phyloP scores from a whole-genome alignment of 1,139 yeast species.

The Magnusiomyces tetraspermus region DNA sequence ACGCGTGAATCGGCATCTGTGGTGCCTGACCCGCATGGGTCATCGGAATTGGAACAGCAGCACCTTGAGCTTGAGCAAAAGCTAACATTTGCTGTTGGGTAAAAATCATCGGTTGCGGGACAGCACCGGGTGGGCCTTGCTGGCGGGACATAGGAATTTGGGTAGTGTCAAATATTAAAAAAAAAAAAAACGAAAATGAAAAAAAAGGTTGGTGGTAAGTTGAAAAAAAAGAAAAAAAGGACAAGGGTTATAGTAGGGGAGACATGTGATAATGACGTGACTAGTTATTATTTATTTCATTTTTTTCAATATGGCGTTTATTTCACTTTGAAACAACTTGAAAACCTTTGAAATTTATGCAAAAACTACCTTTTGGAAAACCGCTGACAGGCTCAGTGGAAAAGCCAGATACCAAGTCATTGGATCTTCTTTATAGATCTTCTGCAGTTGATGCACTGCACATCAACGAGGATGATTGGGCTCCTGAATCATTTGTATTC shows the following conservation, averaged over 20 bases:
- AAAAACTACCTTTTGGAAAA: neutral
- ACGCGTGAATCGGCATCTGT: neutral
- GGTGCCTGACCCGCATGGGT: neutral
- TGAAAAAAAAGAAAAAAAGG: neutral
- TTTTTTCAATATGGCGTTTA: neutral
- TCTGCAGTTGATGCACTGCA: neutral
- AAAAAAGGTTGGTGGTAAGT: neutral
- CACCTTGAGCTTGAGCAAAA: constrained; percentile 1
- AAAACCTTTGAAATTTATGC: neutral
- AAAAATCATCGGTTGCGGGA: neutral
- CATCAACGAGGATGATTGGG: neutral
- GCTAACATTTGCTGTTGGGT: neutral
- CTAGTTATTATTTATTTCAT: neutral
- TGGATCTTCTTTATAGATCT: neutral
- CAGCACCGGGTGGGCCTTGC: neutral
- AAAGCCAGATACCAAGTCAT: neutral
- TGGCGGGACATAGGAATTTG: neutral
- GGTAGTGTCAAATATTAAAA: too few species aligned
- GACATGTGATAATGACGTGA: neutral
- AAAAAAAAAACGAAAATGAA: too few species aligned
- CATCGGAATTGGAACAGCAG: neutral
- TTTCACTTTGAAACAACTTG: neutral
- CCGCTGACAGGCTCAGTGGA: neutral
- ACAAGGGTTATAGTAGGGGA: neutral
- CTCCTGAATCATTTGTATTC: neutral